Conservation (phyloP, 139 green algal genomes). For the Volvox reticuliferus region DNA sequence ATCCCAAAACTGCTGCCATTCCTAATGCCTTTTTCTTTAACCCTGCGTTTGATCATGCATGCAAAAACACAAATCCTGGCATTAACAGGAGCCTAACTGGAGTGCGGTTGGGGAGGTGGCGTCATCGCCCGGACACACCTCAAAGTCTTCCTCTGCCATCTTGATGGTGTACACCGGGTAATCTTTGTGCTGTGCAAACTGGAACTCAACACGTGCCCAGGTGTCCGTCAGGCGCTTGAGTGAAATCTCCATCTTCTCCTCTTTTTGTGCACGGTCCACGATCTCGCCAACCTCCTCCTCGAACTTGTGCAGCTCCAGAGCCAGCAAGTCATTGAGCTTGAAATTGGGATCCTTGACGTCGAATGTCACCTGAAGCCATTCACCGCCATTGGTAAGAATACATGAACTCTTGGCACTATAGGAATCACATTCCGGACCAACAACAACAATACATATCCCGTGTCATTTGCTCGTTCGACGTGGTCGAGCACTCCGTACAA, state of each 20-base stretch:
- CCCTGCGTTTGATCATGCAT: too few relatives aligned
- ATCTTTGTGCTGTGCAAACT: conserved; percentile 84
- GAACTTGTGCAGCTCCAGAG: conserved; percentile 92
- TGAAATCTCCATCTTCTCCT: conserved; percentile 90
- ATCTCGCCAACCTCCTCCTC: conserved; percentile 94
- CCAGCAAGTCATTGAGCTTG: conserved; percentile 88
- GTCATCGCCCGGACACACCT: conserved; percentile 49
- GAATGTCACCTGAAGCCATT: conserved; percentile 53
- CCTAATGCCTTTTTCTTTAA: too few relatives aligned
- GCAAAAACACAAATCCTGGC: too few relatives aligned
- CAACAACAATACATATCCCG: too few relatives aligned
- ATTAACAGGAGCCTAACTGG: neutral
- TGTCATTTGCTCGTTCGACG: too few relatives aligned
- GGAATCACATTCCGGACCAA: too few relatives aligned
- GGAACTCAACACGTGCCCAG: conserved; percentile 85
- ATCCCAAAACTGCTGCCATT: too few relatives aligned
- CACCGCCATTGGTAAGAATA: neutral
- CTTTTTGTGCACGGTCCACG: conserved; percentile 89
- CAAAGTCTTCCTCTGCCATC: conserved; percentile 92
- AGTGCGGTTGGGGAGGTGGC: neutral
- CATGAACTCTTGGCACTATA: neutral
- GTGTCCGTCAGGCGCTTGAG: conserved; percentile 82
- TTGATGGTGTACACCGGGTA: conserved; percentile 77
- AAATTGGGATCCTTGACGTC: conserved; percentile 74
- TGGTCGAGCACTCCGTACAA: too few relatives aligned